A percentile compares a stretch with the other conserved stretches of the same genome.
Evolutionary conservation across 306 rosid species (phyloP).

Genomic region (Cucurbita pepo): DNA sequence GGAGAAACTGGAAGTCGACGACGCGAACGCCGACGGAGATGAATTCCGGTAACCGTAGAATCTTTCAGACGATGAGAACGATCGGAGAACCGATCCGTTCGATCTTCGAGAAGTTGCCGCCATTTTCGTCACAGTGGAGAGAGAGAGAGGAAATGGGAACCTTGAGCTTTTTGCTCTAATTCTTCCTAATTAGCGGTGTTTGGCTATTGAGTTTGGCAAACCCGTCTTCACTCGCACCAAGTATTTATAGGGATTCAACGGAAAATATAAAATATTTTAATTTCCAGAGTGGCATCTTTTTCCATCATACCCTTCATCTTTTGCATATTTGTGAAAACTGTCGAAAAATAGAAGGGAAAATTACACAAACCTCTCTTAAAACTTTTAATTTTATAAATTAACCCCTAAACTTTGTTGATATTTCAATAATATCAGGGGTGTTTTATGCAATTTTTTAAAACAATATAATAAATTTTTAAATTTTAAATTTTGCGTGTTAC

Average conservation of each 20-base stretch:
- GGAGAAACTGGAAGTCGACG: slow-evolving; percentile 57
- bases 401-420: too few species aligned
- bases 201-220: slow-evolving; percentile 63
- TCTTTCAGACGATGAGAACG: slow-evolving; percentile 46
- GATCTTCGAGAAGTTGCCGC: slow-evolving; percentile 57
- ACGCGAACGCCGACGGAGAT: slow-evolving; percentile 45
- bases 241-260: slow-evolving; percentile 36
- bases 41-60: slow-evolving; percentile 16
- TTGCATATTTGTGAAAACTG: neutral
- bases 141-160: neutral
- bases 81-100: slow-evolving; percentile 32
- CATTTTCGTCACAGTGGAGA: slow-evolving; percentile 24
- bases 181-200: slow-evolving; percentile 13
- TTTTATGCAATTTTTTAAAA: too few species aligned
- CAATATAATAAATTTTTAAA: too few species aligned
- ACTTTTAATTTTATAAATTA: too few species aligned
- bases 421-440: too few species aligned
- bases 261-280: neutral
- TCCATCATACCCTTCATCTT: neutral
- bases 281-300: neutral
- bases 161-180: neutral
- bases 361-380: too few species aligned
- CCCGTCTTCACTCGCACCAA: slow-evolving; percentile 51
- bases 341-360: too few species aligned
- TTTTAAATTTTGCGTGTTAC: too few species aligned